Evolutionary conservation across 495 filamentous ascomycete species (phyloP).

Genomic region (Hypoxylon crocopeplum): DNA sequence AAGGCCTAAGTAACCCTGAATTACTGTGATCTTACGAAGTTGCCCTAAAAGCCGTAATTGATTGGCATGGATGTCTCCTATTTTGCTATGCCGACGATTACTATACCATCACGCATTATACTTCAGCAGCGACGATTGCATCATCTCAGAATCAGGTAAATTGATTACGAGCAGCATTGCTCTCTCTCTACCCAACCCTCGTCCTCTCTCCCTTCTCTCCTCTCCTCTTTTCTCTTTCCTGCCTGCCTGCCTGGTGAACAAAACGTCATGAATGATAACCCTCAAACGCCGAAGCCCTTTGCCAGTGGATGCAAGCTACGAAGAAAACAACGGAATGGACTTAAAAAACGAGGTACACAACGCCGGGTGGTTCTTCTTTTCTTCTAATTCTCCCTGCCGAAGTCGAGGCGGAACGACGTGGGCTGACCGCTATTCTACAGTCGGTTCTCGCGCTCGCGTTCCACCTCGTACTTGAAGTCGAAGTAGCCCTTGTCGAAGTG

Average conservation of each 20-base stretch:
- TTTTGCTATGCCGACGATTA: too few relatives aligned
- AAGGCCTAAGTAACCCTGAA: too few relatives aligned
- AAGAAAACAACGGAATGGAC: neutral
- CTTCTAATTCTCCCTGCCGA: too few relatives aligned
- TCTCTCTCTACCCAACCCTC: slow-evolving; percentile 23
- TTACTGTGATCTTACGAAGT: too few relatives aligned
- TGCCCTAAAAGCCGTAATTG: too few relatives aligned
- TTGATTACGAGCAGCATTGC: slow-evolving; percentile 36
- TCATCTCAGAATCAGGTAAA: slow-evolving; percentile 29
- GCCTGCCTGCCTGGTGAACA: slow-evolving; percentile 4
- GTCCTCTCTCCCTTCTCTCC: slow-evolving; percentile 14
- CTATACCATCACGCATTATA: too few relatives aligned
- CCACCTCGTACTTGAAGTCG: slow-evolving; percentile 98
- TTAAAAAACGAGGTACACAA: neutral
- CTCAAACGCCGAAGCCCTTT: slow-evolving; percentile 40
- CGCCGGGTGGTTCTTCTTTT: too few relatives aligned
- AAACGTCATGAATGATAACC: slow-evolving; percentile 31
- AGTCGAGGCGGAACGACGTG: neutral
- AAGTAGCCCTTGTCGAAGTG: slow-evolving; percentile 98
- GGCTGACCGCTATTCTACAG: slow-evolving; percentile 26
- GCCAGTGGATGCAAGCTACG: slow-evolving; percentile 38
- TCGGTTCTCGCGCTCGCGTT: slow-evolving; percentile 64
- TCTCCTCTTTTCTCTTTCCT: slow-evolving; percentile 24
- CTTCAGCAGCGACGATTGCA: too few relatives aligned
- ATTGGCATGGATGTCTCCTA: too few relatives aligned